Conservation (phyloP, 1,284 basidiomycete genomes). For the Cryptococcus amylolentus region DNA sequence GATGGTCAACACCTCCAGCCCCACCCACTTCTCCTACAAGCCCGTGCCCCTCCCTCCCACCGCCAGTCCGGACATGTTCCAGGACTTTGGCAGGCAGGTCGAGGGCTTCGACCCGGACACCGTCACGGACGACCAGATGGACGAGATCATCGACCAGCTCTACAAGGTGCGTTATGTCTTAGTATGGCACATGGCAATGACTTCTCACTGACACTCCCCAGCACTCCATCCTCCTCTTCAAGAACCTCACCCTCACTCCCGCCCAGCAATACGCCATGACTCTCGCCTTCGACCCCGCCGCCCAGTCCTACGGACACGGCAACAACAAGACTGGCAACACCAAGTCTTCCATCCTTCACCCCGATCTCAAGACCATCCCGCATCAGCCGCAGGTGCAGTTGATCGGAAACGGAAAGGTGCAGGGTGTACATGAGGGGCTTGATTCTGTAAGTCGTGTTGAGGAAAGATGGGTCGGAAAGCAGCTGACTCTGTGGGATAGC, state of each 20-base stretch:
- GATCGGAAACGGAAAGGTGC: constrained; percentile 71
- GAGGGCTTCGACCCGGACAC: constrained; percentile 59
- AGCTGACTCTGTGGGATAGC: constrained; percentile 18
- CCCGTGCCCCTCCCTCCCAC: constrained; percentile 61
- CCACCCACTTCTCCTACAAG: constrained; percentile 22
- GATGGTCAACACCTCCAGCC: constrained; percentile 9
- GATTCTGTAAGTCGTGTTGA: constrained; percentile 54
- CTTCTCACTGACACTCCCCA: constrained; percentile 35
- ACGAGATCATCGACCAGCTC: constrained; percentile 60
- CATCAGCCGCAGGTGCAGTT: constrained; percentile 79
- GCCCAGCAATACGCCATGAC: constrained; percentile 79
- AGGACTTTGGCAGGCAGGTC: constrained; percentile 64
- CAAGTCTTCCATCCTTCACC: constrained; percentile 73
- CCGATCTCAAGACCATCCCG: constrained; percentile 81
- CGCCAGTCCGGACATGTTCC: constrained; percentile 59
- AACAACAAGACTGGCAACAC: constrained; percentile 73
- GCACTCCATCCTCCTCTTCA: constrained; percentile 72
- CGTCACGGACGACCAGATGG: constrained; percentile 56
- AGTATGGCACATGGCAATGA: too few relatives aligned
- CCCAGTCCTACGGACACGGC: constrained; percentile 73
- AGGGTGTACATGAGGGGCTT: constrained; percentile 69
- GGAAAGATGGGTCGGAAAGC: background rate
- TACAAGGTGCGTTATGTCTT: constrained; percentile 57
- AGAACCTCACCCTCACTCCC: constrained; percentile 64
- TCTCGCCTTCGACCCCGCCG: constrained; percentile 70